These are phyloP conservation scores for Malassezia psittaci DNA, from an alignment of 1,284 basidiomycete genomes.

Conservation along the genomic window DNA sequence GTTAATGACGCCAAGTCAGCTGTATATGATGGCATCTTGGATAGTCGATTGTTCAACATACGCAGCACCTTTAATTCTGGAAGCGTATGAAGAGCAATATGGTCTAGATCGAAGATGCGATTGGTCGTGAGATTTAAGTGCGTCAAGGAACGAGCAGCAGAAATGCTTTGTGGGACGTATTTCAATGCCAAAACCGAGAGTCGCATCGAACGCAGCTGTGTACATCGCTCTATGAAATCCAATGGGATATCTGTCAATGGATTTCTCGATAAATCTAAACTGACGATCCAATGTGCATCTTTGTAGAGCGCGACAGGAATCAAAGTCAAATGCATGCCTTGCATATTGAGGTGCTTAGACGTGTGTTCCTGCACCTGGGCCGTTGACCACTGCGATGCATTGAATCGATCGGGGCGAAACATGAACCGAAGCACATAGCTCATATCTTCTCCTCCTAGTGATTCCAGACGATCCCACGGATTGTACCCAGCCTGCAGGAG, in stretches of 20 bases:
- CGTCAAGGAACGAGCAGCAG: slow-evolving; percentile 64
- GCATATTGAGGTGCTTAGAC: slow-evolving; percentile 75
- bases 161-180: slow-evolving; percentile 74
- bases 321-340: slow-evolving; percentile 70
- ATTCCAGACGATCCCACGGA: slow-evolving; percentile 65
- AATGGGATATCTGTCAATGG: slow-evolving; percentile 92
- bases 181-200: slow-evolving; percentile 92
- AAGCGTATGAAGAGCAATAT: slow-evolving; percentile 70
- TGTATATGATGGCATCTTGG: slow-evolving; percentile 76
- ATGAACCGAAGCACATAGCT: slow-evolving; percentile 81
- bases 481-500: slow-evolving; percentile 86
- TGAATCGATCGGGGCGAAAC: slow-evolving; percentile 57
- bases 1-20: slow-evolving; percentile 62
- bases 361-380: slow-evolving; percentile 38
- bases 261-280: slow-evolving; percentile 82
- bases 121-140: slow-evolving; percentile 88
- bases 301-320: slow-evolving; percentile 82
- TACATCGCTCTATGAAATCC: slow-evolving; percentile 89
- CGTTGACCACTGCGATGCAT: slow-evolving; percentile 32
- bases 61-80: slow-evolving; percentile 64
- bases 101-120: slow-evolving; percentile 77
- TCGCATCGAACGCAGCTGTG: slow-evolving; percentile 69
- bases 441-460: slow-evolving; percentile 70
- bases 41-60: slow-evolving; percentile 85
- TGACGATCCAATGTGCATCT: slow-evolving; percentile 74